These are phyloP conservation scores for Termitomyces sp. DNA, from an alignment of 768 basidiomycete genomes.

Conservation along the genomic window DNA sequence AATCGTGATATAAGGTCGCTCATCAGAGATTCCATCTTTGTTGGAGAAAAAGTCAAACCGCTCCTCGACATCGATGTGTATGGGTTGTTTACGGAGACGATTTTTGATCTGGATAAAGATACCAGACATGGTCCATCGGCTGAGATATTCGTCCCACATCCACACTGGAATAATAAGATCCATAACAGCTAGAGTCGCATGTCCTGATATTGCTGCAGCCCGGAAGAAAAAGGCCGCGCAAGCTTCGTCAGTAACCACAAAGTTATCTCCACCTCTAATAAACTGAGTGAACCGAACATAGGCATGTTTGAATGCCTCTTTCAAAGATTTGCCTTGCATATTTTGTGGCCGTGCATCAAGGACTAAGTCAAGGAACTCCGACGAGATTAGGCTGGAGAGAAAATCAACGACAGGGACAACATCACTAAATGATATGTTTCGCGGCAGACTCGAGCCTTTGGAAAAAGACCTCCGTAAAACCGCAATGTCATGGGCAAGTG, in stretches of 20 bases:
- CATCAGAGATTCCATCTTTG: background rate
- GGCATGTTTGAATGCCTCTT: conserved; percentile 4
- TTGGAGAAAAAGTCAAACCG: conserved; percentile 3
- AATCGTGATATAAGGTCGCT: conserved; percentile 7
- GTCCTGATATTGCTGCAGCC: background rate
- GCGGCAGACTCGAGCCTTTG: too few species aligned
- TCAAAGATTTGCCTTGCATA: background rate
- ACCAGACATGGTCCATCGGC: background rate
- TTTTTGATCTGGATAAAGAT: conserved; percentile 5
- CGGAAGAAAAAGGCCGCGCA: background rate
- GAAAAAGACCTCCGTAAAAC: background rate
- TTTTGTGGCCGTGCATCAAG: background rate
- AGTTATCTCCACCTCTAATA: conserved; percentile 1
- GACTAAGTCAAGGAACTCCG: background rate
- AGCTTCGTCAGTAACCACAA: conserved; percentile 2
- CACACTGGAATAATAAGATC: background rate
- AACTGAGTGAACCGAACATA: conserved; percentile 6
- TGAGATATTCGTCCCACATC: background rate
- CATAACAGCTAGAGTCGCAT: background rate
- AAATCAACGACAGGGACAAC: background rate
- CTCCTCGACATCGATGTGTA: conserved; percentile 5
- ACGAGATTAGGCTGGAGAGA: background rate
- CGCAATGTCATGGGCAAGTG: background rate
- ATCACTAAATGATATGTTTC: background rate
- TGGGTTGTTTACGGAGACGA: background rate